Evolutionary conservation across 2,329 filamentous ascomycete genomes (phyloP).

Genomic region (Ophiostoma perfectum): DNA sequence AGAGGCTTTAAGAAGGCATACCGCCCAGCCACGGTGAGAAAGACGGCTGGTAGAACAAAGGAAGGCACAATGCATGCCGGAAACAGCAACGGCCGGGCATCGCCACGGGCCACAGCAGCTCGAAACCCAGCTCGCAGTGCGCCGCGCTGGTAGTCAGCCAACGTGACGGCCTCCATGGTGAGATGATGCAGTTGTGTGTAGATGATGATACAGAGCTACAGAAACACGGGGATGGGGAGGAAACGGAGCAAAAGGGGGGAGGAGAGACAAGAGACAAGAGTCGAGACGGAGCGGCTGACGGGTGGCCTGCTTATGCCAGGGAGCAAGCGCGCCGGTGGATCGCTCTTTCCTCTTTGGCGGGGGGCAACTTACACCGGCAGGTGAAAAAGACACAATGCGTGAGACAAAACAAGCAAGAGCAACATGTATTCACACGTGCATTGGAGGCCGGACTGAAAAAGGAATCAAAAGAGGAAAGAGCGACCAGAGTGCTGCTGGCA

Average conservation of each 20-base stretch:
- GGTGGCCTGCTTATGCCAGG: neutral
- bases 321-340: neutral
- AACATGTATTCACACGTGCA: neutral
- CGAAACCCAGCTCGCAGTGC: constrained; percentile 22
- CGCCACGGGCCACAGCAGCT: constrained; percentile 20
- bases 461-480: neutral
- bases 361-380: neutral
- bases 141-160: constrained; percentile 25
- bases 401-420: neutral
- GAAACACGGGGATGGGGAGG: neutral
- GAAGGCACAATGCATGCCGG: constrained; percentile 47
- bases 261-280: neutral
- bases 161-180: constrained; percentile 19
- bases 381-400: neutral
- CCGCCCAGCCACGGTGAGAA: constrained; percentile 43
- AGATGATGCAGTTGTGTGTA: neutral
- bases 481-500: neutral
- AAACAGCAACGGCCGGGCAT: constrained; percentile 43
- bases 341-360: constrained; percentile 10
- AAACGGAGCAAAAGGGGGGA: neutral
- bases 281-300: constrained; percentile 2
- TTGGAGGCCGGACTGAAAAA: neutral
- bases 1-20: constrained; percentile 44
- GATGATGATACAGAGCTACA: neutral
- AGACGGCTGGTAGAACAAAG: constrained; percentile 48